Base-by-base conservation (phyloP, 352 stramenopile species). In the Globisporangium polare region DNA sequence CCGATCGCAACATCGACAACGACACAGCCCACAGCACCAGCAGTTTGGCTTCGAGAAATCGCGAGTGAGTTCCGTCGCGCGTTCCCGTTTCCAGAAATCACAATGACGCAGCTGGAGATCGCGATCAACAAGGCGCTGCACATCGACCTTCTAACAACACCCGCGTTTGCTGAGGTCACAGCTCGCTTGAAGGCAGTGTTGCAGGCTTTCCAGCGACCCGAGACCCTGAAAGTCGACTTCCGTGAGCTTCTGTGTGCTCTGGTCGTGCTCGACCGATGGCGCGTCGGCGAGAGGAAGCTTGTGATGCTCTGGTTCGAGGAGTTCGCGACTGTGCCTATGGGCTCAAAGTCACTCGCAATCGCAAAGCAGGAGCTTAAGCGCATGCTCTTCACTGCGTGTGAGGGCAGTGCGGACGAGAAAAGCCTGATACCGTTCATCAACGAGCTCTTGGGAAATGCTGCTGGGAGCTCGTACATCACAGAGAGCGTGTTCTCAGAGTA, bases 231-330 rank as follows among this genome's bases (percentile, higher is more conserved):
- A 27, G 57, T 77, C 12, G 78, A 90, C 66, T 76, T 72, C 43
- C 70, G 80, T 7, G 74, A 82, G 41, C 15, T 90, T 0, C 54
- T 90, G 13, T 79, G 67, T 27, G 65, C 76, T 7, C 62, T 86
- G 5, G 53, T 69, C 5, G 71, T 90, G 37, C 68, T 90, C 1
- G 76, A 88, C 52, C 66, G 71, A 3, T 86, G 80, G 76, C 70
- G 68, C 26, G 66, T 83, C 58, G 71, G 73, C 2, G 74, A 78
- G 51, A 60, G 58, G 35, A 77, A 72, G 35, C 66, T 86, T 47
- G 62, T 90, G 12, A 20, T 50, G 53, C 71, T 74, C 22, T 90
- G 80, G 77, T 78, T 83, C 33, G 73, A 86, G 37, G 72, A 86
- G 47, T 90, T 88, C 52, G 61, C 76, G 15, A 39, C 67, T 18